These are phyloP conservation scores for Nepenthes gracilis DNA, from an alignment of 148 eudicot species.

Conservation along the genomic window DNA sequence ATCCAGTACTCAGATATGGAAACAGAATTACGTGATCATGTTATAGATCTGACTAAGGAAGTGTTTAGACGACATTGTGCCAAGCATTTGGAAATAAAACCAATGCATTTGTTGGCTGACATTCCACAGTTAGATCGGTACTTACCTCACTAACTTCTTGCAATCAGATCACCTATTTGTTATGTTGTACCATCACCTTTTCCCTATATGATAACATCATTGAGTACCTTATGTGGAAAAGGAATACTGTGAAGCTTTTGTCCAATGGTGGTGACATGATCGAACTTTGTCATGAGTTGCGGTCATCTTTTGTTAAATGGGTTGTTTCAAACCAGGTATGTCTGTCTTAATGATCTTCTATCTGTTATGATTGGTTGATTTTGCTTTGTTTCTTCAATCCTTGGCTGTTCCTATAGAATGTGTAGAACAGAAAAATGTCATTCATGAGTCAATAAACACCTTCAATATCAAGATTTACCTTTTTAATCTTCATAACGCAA, in stretches of 20 bases:
- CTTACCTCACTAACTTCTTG: constrained; percentile 1
- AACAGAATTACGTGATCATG: constrained; percentile 65
- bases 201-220: constrained; percentile 1
- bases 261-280: constrained; percentile 87
- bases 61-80: constrained; percentile 75
- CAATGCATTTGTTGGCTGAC: constrained; percentile 63
- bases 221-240: constrained; percentile 13
- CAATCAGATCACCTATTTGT: not conserved
- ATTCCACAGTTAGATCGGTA: constrained; percentile 43
- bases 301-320: constrained; percentile 80
- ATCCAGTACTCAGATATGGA: constrained; percentile 45
- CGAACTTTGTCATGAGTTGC: constrained; percentile 81
- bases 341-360: not conserved
- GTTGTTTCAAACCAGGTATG: constrained; percentile 62
- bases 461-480: too few relatives aligned
- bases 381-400: not conserved
- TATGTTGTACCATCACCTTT: not conserved
- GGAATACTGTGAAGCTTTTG: constrained; percentile 74
- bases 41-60: constrained; percentile 43
- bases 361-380: too few relatives aligned
- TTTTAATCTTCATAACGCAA: too few relatives aligned
- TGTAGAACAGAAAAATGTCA: too few relatives aligned
- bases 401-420: not conserved
- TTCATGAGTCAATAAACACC: too few relatives aligned
- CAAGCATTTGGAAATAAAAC: constrained; percentile 65